phyloP scores from a whole-genome alignment of 192 early-diverging fungal genomes.

The Backusella tuberculispora region DNA sequence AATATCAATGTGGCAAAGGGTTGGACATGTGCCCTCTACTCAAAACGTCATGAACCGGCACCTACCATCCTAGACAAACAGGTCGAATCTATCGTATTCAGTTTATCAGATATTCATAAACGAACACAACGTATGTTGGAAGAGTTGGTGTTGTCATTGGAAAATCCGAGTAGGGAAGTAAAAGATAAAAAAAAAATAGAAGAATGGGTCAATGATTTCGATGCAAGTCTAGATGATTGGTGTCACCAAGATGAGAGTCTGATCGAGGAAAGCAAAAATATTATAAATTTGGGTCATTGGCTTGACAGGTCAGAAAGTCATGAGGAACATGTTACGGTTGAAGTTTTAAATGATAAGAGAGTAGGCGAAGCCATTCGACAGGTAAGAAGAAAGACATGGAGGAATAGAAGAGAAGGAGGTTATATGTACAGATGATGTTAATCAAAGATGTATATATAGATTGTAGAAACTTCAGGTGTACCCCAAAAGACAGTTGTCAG shows the following conservation, averaged over 20 bases:
- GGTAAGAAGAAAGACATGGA: slow-evolving; percentile 1
- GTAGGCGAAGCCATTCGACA: slow-evolving; percentile 41
- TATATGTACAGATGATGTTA: too few species aligned
- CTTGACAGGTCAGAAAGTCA: slow-evolving; percentile 25
- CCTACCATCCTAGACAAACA: slow-evolving; percentile 35
- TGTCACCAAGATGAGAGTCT: slow-evolving; percentile 43
- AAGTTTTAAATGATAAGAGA: slow-evolving; percentile 42
- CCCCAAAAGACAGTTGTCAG: slow-evolving; percentile 43
- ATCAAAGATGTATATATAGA: slow-evolving; percentile 18
- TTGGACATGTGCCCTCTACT: slow-evolving; percentile 43
- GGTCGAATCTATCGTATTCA: slow-evolving; percentile 38
- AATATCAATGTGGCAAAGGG: slow-evolving; percentile 27
- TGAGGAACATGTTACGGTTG: slow-evolving; percentile 37
- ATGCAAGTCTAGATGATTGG: slow-evolving; percentile 46
- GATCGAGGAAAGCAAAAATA: slow-evolving; percentile 22
- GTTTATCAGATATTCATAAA: slow-evolving; percentile 38
- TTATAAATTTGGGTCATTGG: slow-evolving; percentile 37
- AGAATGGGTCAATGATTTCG: slow-evolving; percentile 45
- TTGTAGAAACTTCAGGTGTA: slow-evolving; percentile 43
- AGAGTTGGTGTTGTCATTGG: slow-evolving; percentile 30
- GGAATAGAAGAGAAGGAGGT: too few species aligned
- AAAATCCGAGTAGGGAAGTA: slow-evolving; percentile 29
- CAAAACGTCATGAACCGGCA: neutral
- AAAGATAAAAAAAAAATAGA: slow-evolving; percentile 38
- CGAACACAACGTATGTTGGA: slow-evolving; percentile 41